phyloP scores from a whole-genome alignment of 495 filamentous ascomycete genomes.

The Daldinia grandis region DNA sequence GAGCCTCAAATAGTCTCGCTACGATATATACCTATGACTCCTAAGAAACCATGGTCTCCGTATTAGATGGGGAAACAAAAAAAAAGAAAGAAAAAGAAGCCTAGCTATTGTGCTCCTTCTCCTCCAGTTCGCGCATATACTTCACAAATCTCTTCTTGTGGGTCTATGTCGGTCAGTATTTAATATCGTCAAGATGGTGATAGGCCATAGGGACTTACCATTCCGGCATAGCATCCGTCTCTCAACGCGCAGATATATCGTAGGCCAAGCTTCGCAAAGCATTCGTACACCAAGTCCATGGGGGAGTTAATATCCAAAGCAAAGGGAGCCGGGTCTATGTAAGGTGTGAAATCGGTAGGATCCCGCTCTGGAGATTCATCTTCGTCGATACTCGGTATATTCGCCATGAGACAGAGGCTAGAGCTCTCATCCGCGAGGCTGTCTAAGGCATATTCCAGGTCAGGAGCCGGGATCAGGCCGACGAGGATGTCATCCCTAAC shows the following conservation, averaged over 20 bases:
- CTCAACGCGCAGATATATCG: constrained; percentile 90
- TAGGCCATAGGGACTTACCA: constrained; percentile 63
- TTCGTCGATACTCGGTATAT: constrained; percentile 63
- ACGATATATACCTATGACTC: constrained; percentile 15
- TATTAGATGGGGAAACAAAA: not conserved
- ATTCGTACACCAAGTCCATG: constrained; percentile 96
- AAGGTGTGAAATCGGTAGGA: constrained; percentile 85
- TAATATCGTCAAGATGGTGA: not conserved
- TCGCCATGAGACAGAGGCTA: constrained; percentile 81
- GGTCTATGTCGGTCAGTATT: constrained; percentile 55
- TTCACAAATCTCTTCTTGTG: constrained; percentile 98
- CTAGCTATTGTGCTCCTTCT: constrained; percentile 54
- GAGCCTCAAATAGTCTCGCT: not conserved
- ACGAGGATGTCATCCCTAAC: constrained; percentile 80
- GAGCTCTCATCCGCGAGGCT: constrained; percentile 76
- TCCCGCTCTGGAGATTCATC: constrained; percentile 67
- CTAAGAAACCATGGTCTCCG: not conserved
- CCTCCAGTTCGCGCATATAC: constrained; percentile 84
- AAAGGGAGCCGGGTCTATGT: constrained; percentile 91
- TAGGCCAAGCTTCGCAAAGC: constrained; percentile 92
- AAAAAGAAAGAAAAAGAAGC: not conserved
- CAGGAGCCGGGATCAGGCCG: constrained; percentile 91
- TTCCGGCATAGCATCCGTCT: constrained; percentile 85
- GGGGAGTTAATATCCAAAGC: constrained; percentile 88
- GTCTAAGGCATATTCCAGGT: constrained; percentile 93